Evolutionary conservation across 768 basidiomycete species (phyloP).

Genomic region (Candolleomyces efflorescens): DNA sequence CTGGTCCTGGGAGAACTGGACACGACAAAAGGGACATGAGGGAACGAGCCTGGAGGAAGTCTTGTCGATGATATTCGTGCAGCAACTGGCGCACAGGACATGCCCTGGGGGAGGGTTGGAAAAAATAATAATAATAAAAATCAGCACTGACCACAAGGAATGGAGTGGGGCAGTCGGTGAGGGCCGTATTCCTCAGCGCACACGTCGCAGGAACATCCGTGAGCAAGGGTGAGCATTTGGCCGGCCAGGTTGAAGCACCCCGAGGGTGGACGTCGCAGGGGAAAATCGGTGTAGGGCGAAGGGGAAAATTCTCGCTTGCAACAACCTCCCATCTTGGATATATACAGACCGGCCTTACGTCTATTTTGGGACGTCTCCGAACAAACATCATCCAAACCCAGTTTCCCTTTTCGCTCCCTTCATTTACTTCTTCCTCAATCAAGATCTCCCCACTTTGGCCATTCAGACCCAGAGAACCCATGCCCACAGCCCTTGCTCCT

Average conservation of each 20-base stretch:
- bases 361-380: conserved; percentile 6
- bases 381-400: not conserved
- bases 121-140: conserved; percentile 24
- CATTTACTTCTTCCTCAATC: conserved; percentile 2
- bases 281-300: conserved; percentile 37
- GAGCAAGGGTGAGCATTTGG: conserved; percentile 76
- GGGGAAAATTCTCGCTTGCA: conserved; percentile 40
- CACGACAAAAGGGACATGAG: conserved; percentile 82
- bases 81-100: conserved; percentile 73
- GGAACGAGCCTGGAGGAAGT: conserved; percentile 65
- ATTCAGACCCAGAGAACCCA: not conserved
- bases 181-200: conserved; percentile 83
- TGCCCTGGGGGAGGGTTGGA: conserved; percentile 49
- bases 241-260: conserved; percentile 40
- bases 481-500: not conserved
- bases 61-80: conserved; percentile 80
- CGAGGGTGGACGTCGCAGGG: conserved; percentile 34
- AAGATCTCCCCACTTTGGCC: conserved; percentile 4
- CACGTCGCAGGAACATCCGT: conserved; percentile 85
- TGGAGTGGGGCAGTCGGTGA: conserved; percentile 71
- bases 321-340: conserved; percentile 39
- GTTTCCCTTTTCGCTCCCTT: conserved; percentile 8
- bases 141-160: conserved; percentile 65
- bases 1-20: conserved; percentile 60
- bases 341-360: conserved; percentile 38